These are phyloP conservation scores for Phylloporus gajari DNA, from an alignment of 1,284 basidiomycete species.

Conservation along the genomic window DNA sequence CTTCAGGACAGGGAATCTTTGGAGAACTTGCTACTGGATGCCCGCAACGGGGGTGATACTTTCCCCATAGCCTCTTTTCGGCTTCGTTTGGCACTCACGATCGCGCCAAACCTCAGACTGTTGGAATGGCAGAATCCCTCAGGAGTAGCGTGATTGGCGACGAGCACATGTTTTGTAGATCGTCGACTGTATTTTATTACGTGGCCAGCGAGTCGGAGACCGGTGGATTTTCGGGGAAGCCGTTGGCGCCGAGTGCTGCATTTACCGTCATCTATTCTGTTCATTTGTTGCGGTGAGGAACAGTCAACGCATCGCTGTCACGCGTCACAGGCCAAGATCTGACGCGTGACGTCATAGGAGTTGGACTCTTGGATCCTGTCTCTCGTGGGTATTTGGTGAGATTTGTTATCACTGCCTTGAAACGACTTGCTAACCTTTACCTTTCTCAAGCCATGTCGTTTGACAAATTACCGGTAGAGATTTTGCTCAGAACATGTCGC, in stretches of 20 bases:
- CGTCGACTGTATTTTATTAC: conserved; percentile 52
- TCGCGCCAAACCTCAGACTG: conserved; percentile 94
- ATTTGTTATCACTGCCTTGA: too few relatives aligned
- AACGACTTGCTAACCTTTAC: too few relatives aligned
- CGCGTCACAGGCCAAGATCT: too few relatives aligned
- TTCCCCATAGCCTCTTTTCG: conserved; percentile 56
- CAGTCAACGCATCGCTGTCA: too few relatives aligned
- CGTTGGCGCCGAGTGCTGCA: conserved; percentile 83
- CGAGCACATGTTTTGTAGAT: too few relatives aligned
- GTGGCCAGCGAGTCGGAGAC: conserved; percentile 74
- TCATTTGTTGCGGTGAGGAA: conserved; percentile 97
- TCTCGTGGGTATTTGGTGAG: too few relatives aligned
- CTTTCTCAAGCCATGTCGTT: too few relatives aligned
- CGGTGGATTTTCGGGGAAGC: conserved; percentile 92
- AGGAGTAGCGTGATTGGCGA: conserved; percentile 84
- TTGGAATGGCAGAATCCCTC: conserved; percentile 88
- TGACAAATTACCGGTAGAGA: too few relatives aligned
- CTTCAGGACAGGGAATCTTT: conserved; percentile 86
- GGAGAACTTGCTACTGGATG: conserved; percentile 76
- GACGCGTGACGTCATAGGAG: too few relatives aligned
- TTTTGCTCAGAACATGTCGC: too few relatives aligned
- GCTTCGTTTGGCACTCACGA: conserved; percentile 90
- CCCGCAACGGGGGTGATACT: conserved; percentile 72
- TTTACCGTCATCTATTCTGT: conserved; percentile 80
- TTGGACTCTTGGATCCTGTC: too few relatives aligned